phyloP scores from a whole-genome alignment of 768 basidiomycete species.

The Termitomyces sp. region DNA sequence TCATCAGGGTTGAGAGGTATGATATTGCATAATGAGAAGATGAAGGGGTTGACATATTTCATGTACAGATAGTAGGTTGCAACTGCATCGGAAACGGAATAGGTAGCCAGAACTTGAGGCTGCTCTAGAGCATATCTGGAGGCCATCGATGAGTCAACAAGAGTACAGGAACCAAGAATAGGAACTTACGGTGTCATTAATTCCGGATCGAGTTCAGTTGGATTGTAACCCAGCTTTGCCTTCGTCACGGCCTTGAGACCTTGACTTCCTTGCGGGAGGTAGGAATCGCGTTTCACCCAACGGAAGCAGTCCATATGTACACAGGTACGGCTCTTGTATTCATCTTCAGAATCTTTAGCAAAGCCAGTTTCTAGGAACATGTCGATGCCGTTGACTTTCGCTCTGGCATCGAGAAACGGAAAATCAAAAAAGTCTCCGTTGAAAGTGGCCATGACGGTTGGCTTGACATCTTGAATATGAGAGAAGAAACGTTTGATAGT shows the following conservation, averaged over 20 bases:
- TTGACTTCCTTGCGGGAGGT: constrained; percentile 96
- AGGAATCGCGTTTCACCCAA: constrained; percentile 99
- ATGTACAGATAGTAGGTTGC: constrained; percentile 99
- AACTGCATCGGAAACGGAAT: constrained; percentile 99
- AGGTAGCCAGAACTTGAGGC: constrained; percentile 91
- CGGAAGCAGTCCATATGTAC: constrained; percentile 99
- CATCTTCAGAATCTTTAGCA: constrained; percentile 85
- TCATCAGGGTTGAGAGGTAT: constrained; percentile 97
- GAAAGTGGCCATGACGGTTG: constrained; percentile 96
- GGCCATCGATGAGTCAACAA: neutral
- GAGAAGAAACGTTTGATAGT: constrained; percentile 87
- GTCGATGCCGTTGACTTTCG: constrained; percentile 87
- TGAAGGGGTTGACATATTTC: constrained; percentile 99
- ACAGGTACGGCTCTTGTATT: constrained; percentile 90
- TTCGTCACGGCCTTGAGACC: constrained; percentile 98
- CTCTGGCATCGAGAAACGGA: constrained; percentile 86
- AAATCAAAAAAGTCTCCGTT: constrained; percentile 99
- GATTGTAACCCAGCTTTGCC: constrained; percentile 93
- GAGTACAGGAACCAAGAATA: neutral
- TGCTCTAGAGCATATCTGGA: constrained; percentile 92
- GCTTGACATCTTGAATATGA: constrained; percentile 89
- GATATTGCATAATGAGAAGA: constrained; percentile 98
- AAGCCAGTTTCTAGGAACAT: constrained; percentile 97
- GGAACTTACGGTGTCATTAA: constrained; percentile 95
- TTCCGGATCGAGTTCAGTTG: constrained; percentile 96